Percentiles rank a stretch among this genome's conserved stretches.
Evolutionary conservation across 2,329 filamentous ascomycete genomes (phyloP).

Genomic region (Scortechinia acanthostroma): DNA sequence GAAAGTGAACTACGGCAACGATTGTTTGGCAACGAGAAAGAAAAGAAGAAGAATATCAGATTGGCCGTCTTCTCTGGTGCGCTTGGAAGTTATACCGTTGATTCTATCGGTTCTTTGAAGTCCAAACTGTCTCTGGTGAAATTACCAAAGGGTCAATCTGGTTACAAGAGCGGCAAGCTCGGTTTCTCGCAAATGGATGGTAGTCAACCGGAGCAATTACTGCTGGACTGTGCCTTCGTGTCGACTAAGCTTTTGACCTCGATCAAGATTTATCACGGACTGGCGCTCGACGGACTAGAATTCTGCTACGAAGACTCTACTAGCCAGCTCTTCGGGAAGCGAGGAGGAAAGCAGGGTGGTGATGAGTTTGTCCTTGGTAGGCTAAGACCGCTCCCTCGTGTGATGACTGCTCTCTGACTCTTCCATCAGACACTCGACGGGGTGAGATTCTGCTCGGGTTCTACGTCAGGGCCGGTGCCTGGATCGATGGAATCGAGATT

Average conservation of each 20-base stretch:
- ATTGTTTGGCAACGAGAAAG: conserved; percentile 46
- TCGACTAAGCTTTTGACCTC: conserved; percentile 69
- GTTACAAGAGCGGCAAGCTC: conserved; percentile 69
- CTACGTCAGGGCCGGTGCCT: conserved; percentile 69
- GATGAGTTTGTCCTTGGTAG: conserved; percentile 73
- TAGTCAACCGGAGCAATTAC: conserved; percentile 62
- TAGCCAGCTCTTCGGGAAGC: conserved; percentile 79
- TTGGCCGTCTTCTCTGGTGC: conserved; percentile 72
- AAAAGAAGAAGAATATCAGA: conserved; percentile 69
- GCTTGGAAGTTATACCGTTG: conserved; percentile 66
- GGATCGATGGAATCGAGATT: conserved; percentile 84
- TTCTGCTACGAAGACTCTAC: conserved; percentile 87
- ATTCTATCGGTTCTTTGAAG: conserved; percentile 66
- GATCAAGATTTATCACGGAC: conserved; percentile 71
- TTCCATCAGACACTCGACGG: conserved; percentile 63
- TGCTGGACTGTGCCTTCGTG: conserved; percentile 64
- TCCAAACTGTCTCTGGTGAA: conserved; percentile 70
- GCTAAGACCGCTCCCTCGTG: conserved; percentile 14
- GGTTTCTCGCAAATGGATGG: conserved; percentile 68
- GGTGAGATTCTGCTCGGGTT: conserved; percentile 88
- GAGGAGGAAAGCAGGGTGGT: conserved; percentile 62
- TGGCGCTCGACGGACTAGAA: conserved; percentile 76
- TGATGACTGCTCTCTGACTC: conserved; percentile 2
- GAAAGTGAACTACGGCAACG: conserved; percentile 69
- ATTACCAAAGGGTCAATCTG: conserved; percentile 55